Evolutionary conservation across 306 rosid species (phyloP).

Genomic region (Cyclanthera cordifolia): DNA sequence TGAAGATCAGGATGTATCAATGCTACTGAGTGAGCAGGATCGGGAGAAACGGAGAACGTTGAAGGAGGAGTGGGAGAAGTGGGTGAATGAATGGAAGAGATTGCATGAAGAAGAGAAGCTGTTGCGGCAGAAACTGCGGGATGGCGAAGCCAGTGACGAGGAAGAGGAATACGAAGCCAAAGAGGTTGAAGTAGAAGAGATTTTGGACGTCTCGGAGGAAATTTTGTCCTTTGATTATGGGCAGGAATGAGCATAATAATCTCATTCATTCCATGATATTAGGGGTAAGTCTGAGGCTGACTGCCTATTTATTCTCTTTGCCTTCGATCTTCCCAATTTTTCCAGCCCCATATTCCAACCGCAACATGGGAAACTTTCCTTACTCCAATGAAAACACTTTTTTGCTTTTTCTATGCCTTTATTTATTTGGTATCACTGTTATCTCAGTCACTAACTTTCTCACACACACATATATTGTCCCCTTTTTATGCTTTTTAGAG

Average conservation of each 20-base stretch:
- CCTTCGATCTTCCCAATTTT: too few relatives aligned
- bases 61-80: conserved; percentile 83
- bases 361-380: too few relatives aligned
- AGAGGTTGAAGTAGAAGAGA: conserved; percentile 73
- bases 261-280: too few relatives aligned
- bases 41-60: conserved; percentile 58
- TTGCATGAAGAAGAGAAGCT: conserved; percentile 38
- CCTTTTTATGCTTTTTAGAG: too few relatives aligned
- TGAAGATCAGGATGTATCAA: conserved; percentile 73
- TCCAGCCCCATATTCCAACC: too few relatives aligned
- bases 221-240: neutral
- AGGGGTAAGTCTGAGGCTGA: too few relatives aligned
- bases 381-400: too few relatives aligned
- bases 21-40: conserved; percentile 75
- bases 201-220: conserved; percentile 41
- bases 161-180: conserved; percentile 92
- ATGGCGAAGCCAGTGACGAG: conserved; percentile 86
- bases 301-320: too few relatives aligned
- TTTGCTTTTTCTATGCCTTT: neutral
- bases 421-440: neutral
- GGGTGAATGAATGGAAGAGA: conserved; percentile 65
- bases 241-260: too few relatives aligned
- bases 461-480: too few relatives aligned
- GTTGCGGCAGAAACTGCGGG: conserved; percentile 49
- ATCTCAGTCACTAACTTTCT: neutral